Percentiles rank a stretch among this genome's conserved stretches.
These are phyloP conservation scores for Pharus latifolius DNA, from an alignment of 176 grass and related monocot genomes.

Conservation along the genomic window DNA sequence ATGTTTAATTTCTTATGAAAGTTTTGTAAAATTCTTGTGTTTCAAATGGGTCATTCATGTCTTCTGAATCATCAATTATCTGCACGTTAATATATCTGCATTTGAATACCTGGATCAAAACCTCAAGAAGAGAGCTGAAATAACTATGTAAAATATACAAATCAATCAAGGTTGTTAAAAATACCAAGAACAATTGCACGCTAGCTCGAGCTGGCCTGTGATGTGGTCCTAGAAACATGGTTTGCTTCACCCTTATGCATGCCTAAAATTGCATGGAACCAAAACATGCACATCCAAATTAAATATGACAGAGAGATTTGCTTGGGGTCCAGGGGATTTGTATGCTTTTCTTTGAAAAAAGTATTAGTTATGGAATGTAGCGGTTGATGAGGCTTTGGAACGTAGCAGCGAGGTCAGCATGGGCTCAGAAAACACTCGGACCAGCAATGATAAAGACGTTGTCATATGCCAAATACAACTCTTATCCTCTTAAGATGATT, in stretches of 20 bases:
- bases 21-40: too few species aligned
- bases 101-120: too few species aligned
- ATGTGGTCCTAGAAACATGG: background rate
- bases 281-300: background rate
- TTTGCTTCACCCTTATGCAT: background rate
- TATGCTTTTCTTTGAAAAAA: conserved; percentile 7
- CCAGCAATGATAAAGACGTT: conserved; percentile 6
- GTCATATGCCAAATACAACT: background rate
- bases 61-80: too few species aligned
- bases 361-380: conserved; percentile 1
- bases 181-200: background rate
- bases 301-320: background rate
- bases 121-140: too few species aligned
- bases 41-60: too few species aligned
- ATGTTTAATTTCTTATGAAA: too few species aligned
- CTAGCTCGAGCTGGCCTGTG: background rate
- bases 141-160: too few species aligned
- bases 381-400: conserved; percentile 23
- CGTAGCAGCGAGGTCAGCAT: conserved; percentile 26
- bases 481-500: conserved; percentile 21
- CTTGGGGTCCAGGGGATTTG: background rate
- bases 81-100: too few species aligned
- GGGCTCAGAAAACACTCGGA: conserved; percentile 15
- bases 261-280: background rate
- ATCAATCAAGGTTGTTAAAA: too few species aligned